Conservation (phyloP, 148 eudicot species). For the Camellia sinensis region DNA sequence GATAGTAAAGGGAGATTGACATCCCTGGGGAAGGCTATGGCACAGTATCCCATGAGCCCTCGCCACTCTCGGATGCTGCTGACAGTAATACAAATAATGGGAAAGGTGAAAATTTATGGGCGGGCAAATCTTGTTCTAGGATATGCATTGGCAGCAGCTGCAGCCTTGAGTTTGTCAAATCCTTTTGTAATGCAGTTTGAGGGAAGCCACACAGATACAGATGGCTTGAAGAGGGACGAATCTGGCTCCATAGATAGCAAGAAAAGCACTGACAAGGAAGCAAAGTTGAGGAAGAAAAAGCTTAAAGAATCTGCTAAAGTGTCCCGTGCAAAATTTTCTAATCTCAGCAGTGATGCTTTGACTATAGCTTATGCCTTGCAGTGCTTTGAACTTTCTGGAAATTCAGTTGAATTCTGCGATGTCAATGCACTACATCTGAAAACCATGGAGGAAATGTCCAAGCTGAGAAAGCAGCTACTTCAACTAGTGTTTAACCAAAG, state of each 20-base stretch:
- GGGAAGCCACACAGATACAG: conserved; percentile 30
- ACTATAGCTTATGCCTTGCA: conserved; percentile 75
- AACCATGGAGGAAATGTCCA: conserved; percentile 89
- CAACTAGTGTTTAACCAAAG: conserved; percentile 55
- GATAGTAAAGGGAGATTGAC: conserved; percentile 67
- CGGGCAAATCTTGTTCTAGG: conserved; percentile 62
- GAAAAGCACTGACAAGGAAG: conserved; percentile 26
- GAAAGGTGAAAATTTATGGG: conserved; percentile 31
- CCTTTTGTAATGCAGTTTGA: conserved; percentile 68
- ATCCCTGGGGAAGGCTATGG: conserved; percentile 84
- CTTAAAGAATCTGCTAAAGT: conserved; percentile 53
- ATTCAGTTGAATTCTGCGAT: conserved; percentile 48
- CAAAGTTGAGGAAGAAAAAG: conserved; percentile 44
- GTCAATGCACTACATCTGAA: conserved; percentile 51
- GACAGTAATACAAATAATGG: conserved; percentile 62
- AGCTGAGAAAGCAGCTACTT: conserved; percentile 77
- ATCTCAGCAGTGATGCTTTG: conserved; percentile 82
- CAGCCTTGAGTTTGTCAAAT: conserved; percentile 72
- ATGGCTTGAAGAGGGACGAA: conserved; percentile 27
- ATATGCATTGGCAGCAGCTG: conserved; percentile 78
- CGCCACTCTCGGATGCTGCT: conserved; percentile 95
- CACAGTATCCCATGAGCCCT: conserved; percentile 86
- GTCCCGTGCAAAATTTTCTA: conserved; percentile 60
- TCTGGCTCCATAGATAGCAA: conserved; percentile 12
- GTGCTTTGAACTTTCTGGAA: conserved; percentile 63